Percentiles rank a stretch among this genome's conserved stretches.
These are phyloP conservation scores for Salix exigua DNA, from an alignment of 345 rosid genomes.

Conservation along the genomic window DNA sequence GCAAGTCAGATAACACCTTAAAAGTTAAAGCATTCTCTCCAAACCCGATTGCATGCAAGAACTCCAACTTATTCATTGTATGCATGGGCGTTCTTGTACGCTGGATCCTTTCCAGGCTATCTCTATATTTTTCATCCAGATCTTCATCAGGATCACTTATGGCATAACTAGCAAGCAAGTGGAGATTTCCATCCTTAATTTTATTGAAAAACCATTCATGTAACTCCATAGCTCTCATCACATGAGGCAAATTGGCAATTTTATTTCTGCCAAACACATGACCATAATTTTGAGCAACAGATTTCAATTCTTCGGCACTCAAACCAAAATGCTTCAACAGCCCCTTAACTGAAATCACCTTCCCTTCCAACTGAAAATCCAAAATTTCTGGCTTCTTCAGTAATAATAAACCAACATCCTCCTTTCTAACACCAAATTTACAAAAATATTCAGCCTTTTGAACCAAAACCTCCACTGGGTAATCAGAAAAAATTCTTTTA, in stretches of 20 bases:
- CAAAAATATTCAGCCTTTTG: constrained; percentile 41
- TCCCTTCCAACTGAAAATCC: constrained; percentile 40
- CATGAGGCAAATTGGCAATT: constrained; percentile 63
- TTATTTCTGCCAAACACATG: constrained; percentile 26
- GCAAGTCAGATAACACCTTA: constrained; percentile 39
- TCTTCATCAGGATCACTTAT: constrained; percentile 41
- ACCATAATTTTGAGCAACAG: constrained; percentile 13
- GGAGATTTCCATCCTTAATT: constrained; percentile 43
- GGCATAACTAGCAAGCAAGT: constrained; percentile 40
- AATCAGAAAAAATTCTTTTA: constrained; percentile 37
- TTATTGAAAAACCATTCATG: constrained; percentile 44
- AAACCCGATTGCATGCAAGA: constrained; percentile 56
- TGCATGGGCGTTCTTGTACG: constrained; percentile 35
- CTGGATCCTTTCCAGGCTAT: constrained; percentile 38
- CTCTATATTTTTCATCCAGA: constrained; percentile 35
- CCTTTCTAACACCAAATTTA: constrained; percentile 41
- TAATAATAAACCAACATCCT: constrained; percentile 47
- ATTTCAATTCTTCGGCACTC: constrained; percentile 33
- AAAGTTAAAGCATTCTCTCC: constrained; percentile 55
- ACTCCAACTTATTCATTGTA: constrained; percentile 45
- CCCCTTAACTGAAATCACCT: constrained; percentile 42
- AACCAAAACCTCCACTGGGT: constrained; percentile 35
- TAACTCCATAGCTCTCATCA: constrained; percentile 29
- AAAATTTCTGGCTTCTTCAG: constrained; percentile 42
- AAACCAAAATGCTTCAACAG: constrained; percentile 50